Percentiles rank a stretch among this genome's conserved stretches.
phyloP scores from a whole-genome alignment of 2,329 filamentous ascomycete species.

The Nothophaeocryptopus gaeumannii region DNA sequence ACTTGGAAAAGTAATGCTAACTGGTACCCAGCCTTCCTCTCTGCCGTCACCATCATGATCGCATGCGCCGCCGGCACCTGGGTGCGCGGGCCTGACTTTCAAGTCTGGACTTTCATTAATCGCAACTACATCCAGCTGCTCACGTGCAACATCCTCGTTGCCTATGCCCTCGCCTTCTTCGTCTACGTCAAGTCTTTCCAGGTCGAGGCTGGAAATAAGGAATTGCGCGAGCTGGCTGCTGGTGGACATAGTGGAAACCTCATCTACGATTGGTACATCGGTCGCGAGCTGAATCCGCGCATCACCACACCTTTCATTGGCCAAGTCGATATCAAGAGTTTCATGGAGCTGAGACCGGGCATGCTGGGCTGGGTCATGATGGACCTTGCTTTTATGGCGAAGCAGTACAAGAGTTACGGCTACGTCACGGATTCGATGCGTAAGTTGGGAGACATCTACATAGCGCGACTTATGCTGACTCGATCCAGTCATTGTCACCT shows the following conservation, averaged over 20 bases:
- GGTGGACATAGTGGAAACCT: constrained; percentile 81
- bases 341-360: constrained; percentile 86
- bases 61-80: constrained; percentile 71
- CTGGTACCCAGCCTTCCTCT: constrained; percentile 61
- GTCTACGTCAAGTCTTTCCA: constrained; percentile 81
- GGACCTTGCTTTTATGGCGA: constrained; percentile 78
- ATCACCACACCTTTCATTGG: constrained; percentile 74
- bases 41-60: constrained; percentile 70
- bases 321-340: constrained; percentile 86
- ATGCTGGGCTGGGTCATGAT: constrained; percentile 85
- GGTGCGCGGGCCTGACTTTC: constrained; percentile 74
- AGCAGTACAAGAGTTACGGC: constrained; percentile 83
- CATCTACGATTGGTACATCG: constrained; percentile 95
- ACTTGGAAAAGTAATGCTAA: constrained; percentile 8
- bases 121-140: constrained; percentile 86
- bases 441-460: constrained; percentile 16
- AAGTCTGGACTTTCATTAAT: constrained; percentile 88
- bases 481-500: constrained; percentile 61
- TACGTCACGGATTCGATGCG: constrained; percentile 78
- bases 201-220: constrained; percentile 70
- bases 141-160: constrained; percentile 76
- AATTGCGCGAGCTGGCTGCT: constrained; percentile 72
- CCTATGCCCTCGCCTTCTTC: constrained; percentile 69
- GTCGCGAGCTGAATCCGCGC: constrained; percentile 89
- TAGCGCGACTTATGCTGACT: constrained; percentile 13